A percentile compares a stretch with the other conserved stretches of the same genome.
Evolutionary conservation across 2,329 filamentous ascomycete species (phyloP).

Genomic region (Monosporascus sp.): DNA sequence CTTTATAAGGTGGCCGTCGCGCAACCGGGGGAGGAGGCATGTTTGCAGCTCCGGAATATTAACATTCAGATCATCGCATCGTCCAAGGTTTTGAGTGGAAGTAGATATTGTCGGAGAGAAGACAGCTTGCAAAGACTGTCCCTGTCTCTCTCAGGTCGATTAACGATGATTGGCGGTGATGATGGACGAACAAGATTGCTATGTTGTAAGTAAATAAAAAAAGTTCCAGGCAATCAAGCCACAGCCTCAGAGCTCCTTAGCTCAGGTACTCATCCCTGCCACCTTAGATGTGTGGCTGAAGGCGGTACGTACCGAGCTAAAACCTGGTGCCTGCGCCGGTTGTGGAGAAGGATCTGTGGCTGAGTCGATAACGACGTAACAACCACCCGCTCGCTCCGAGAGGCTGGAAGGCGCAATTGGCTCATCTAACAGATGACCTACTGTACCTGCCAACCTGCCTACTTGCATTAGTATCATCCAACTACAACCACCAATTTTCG

Average conservation of each 20-base stretch:
- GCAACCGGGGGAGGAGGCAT: constrained; percentile 50
- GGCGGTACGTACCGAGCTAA: no score
- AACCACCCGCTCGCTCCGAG: no score
- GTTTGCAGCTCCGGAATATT: constrained; percentile 40
- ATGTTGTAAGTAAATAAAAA: constrained; percentile 21
- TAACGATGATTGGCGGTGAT: background rate
- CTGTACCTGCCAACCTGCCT: no score
- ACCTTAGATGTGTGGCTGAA: no score
- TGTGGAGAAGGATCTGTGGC: no score
- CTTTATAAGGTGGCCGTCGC: constrained; percentile 67
- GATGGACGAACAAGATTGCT: constrained; percentile 7
- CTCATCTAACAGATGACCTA: no score
- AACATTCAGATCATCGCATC: constrained; percentile 17
- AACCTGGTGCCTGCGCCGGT: no score
- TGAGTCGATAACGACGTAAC: no score
- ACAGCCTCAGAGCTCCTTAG: constrained; percentile 4
- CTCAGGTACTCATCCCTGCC: background rate
- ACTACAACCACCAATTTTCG: no score
- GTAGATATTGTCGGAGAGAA: constrained; percentile 1
- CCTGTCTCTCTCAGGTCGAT: background rate
- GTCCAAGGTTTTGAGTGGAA: constrained; percentile 2
- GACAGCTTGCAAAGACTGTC: constrained; percentile 10
- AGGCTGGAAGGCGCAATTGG: no score
- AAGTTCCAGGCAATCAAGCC: constrained; percentile 8
- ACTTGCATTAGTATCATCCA: no score